Percentiles rank a stretch among this genome's conserved stretches.
phyloP scores from a whole-genome alignment of 129 eudicot genomes.

The Scalesia atractyloides region DNA sequence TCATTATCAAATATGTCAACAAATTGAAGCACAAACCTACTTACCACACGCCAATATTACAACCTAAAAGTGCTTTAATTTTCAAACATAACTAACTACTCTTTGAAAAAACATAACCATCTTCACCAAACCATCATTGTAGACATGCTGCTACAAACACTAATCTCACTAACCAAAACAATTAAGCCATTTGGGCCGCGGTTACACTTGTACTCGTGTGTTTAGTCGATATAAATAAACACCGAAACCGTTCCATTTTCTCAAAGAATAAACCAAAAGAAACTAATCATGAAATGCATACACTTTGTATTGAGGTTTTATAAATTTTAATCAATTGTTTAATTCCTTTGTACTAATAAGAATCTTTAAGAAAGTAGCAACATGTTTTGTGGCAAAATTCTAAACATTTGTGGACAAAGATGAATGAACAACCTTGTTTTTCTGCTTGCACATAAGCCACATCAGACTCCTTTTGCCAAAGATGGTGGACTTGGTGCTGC shows the following conservation, averaged over 20 bases:
- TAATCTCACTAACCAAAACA: background rate
- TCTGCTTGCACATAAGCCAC: conserved; percentile 78
- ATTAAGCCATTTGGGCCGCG: background rate
- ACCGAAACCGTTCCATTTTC: background rate
- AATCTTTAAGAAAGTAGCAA: conserved; percentile 23
- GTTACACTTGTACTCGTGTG: too few relatives aligned
- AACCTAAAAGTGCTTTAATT: conserved; percentile 11
- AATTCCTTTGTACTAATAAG: conserved; percentile 23
- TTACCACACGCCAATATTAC: background rate
- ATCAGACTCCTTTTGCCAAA: conserved; percentile 62
- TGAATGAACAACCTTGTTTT: conserved; percentile 64
- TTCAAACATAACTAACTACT: conserved; percentile 33
- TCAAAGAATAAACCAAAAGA: conserved; percentile 4
- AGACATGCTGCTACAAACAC: background rate
- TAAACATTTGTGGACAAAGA: conserved; percentile 50
- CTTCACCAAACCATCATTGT: background rate
- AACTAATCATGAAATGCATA: conserved; percentile 17
- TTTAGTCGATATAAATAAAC: too few relatives aligned
- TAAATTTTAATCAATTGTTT: conserved; percentile 5
- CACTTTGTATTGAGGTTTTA: conserved; percentile 11
- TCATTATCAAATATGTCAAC: conserved; percentile 20
- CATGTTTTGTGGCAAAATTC: conserved; percentile 29
- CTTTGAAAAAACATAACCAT: conserved; percentile 31
- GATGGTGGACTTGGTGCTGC: conserved; percentile 49
- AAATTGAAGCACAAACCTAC: conserved; percentile 26